Base-by-base conservation (phyloP, 495 filamentous ascomycete species). In the Talaromyces adpressus region DNA sequence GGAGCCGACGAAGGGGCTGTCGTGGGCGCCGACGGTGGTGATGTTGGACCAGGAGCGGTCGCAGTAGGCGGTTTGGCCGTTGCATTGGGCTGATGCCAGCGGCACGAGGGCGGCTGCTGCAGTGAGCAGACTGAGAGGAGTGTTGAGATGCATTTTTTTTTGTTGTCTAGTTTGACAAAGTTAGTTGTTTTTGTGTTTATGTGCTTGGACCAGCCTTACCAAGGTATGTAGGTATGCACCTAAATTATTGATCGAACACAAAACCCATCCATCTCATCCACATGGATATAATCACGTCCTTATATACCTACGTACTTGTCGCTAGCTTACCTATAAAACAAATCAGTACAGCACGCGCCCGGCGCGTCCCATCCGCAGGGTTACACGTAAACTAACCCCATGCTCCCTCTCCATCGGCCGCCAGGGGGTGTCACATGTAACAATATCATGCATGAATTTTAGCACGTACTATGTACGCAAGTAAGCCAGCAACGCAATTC, bases 21-120 rank as follows among this genome's bases (percentile, higher is more conserved):
- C 83, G 71, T 92, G 89, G 27, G 88, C 82, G 20, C 88, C 89
- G 68, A 91, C 78, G 66, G 87, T 81, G 1, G 87, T 87, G 64
- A 91, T 75, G 60, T 87, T 84, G 69, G 80, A 84, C 77, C 89
- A 91, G 6, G 76, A 70, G 14, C 83, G 82, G 54, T 69, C 68
- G 74, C 88, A 91, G 62, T 88, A 82, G 52, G 79, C 72, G 2
- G 85, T 75, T 32, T 81, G 85, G 75, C 89, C 89, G 69, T 92
- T 92, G 77, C 89, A 91, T 49, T 62, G 60, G 2, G 60, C 60
- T n/a, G 41, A 16, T 3, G 60, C 34, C 6, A 59, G 22, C 2
- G 57, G 57, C 22, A 22, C 41, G 45, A 61, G 41, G 20, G 22
- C 16, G 20, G 60, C 59, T 51, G 41, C 20, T 22, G 60, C 57